Evolutionary conservation across 2,329 filamentous ascomycete genomes (phyloP).

Genomic region (Aspergillus sp.): DNA sequence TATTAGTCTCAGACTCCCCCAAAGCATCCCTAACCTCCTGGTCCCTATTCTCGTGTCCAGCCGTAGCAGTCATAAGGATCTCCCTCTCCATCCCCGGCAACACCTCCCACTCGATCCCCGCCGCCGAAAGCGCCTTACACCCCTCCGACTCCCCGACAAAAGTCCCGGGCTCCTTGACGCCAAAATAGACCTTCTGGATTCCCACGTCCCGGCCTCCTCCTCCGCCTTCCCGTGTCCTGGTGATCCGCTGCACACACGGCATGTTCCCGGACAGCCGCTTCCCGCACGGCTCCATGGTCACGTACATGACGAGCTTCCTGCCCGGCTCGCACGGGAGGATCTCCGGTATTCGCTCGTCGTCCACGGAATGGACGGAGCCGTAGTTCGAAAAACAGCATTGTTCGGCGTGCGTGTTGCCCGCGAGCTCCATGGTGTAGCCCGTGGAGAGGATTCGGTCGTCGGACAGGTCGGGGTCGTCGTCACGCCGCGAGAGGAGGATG

Average conservation of each 20-base stretch:
- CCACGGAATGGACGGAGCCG: constrained; percentile 24
- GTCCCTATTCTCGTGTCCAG: constrained; percentile 54
- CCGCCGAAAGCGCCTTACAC: constrained; percentile 56
- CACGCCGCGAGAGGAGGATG: constrained; percentile 52
- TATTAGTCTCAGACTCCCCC: constrained; percentile 22
- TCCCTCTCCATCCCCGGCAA: constrained; percentile 68
- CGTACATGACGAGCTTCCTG: constrained; percentile 61
- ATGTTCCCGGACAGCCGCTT: constrained; percentile 38
- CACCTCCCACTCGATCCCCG: constrained; percentile 64
- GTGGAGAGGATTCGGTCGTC: constrained; percentile 56
- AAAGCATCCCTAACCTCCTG: constrained; percentile 20
- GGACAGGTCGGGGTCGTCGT: constrained; percentile 14
- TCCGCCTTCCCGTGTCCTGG: constrained; percentile 40
- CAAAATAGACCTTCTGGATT: constrained; percentile 73
- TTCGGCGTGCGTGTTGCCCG: constrained; percentile 92
- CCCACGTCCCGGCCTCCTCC: constrained; percentile 43
- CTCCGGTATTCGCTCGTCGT: constrained; percentile 25
- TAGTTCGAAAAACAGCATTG: constrained; percentile 78
- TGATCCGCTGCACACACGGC: constrained; percentile 64
- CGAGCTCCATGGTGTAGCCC: constrained; percentile 82
- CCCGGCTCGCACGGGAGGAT: constrained; percentile 33
- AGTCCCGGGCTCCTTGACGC: constrained; percentile 78
- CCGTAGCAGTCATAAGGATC: constrained; percentile 72
- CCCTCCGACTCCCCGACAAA: constrained; percentile 81
- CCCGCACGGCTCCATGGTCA: constrained; percentile 63